Percentiles rank a stretch among this genome's conserved stretches.
Conservation (phyloP, 306 rosid species). For the Begonia fuchsioides region DNA sequence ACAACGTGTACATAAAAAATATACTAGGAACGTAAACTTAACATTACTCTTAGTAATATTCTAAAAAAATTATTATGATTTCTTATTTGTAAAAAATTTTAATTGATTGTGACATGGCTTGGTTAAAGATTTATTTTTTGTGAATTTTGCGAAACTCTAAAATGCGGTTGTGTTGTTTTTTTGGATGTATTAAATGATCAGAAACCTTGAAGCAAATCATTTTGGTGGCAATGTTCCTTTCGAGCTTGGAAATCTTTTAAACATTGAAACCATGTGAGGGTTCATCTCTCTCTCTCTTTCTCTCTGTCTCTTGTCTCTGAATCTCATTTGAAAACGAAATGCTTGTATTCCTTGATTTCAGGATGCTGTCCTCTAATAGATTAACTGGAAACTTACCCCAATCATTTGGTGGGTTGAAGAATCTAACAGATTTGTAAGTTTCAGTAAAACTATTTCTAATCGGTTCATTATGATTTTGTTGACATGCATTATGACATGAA, state of each 20-base stretch:
- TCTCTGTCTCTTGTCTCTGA: no score
- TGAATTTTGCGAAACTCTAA: background rate
- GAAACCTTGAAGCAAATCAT: conserved; percentile 68
- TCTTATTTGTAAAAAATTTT: no score
- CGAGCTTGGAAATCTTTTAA: conserved; percentile 47
- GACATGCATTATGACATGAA: background rate
- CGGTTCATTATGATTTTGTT: background rate
- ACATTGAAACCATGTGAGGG: conserved; percentile 47
- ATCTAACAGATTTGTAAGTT: conserved; percentile 52
- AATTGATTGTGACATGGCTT: no score
- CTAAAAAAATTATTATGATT: no score
- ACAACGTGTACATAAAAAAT: no score
- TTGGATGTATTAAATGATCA: conserved; percentile 10
- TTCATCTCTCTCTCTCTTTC: conserved; percentile 7
- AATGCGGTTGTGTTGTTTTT: background rate
- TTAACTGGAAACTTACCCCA: conserved; percentile 50
- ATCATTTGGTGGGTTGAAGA: conserved; percentile 36
- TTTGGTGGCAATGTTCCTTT: conserved; percentile 55
- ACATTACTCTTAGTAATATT: conserved; percentile 4
- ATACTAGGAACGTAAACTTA: no score
- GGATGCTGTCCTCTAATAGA: conserved; percentile 63
- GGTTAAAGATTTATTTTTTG: background rate
- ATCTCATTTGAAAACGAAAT: conserved; percentile 6
- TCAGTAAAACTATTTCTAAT: background rate
- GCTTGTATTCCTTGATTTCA: conserved; percentile 17